Conservation (phyloP, 2,329 filamentous ascomycete species). For the Fusarium pseudograminearum region DNA sequence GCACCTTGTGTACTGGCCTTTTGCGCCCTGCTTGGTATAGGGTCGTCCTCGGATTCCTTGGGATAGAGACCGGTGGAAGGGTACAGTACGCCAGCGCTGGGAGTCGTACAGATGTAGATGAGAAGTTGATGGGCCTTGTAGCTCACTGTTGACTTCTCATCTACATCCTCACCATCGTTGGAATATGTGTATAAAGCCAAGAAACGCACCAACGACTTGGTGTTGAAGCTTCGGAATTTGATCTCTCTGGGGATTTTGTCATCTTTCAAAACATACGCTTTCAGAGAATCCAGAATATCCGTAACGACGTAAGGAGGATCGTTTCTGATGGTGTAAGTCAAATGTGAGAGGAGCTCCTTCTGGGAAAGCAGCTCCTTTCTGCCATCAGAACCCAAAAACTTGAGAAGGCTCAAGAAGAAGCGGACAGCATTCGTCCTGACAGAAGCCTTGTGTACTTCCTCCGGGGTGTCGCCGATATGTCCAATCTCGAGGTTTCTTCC, state of each 20-base stretch:
- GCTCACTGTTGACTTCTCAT: constrained; percentile 66
- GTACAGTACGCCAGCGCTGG: constrained; percentile 79
- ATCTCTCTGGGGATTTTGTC: constrained; percentile 76
- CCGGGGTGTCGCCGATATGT: constrained; percentile 65
- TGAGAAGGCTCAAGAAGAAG: constrained; percentile 83
- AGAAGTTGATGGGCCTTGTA: constrained; percentile 82
- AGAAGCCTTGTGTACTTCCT: constrained; percentile 78
- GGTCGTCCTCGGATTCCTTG: constrained; percentile 69
- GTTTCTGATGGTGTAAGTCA: constrained; percentile 81
- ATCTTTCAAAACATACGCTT: constrained; percentile 79
- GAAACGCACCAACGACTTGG: constrained; percentile 78
- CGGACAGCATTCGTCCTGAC: constrained; percentile 85
- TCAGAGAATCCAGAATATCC: constrained; percentile 79
- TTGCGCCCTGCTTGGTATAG: constrained; percentile 50
- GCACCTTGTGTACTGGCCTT: constrained; percentile 72
- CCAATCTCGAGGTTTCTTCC: constrained; percentile 84
- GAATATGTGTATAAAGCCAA: constrained; percentile 76
- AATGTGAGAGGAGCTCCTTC: constrained; percentile 82
- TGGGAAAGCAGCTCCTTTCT: constrained; percentile 86
- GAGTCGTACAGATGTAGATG: constrained; percentile 77
- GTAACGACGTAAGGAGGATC: constrained; percentile 81
- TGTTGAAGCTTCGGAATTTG: constrained; percentile 82
- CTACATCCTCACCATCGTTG: constrained; percentile 57
- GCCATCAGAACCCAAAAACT: constrained; percentile 79
- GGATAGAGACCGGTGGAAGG: constrained; percentile 88